phyloP scores from a whole-genome alignment of 768 basidiomycete species.

The Mycena vitilis region DNA sequence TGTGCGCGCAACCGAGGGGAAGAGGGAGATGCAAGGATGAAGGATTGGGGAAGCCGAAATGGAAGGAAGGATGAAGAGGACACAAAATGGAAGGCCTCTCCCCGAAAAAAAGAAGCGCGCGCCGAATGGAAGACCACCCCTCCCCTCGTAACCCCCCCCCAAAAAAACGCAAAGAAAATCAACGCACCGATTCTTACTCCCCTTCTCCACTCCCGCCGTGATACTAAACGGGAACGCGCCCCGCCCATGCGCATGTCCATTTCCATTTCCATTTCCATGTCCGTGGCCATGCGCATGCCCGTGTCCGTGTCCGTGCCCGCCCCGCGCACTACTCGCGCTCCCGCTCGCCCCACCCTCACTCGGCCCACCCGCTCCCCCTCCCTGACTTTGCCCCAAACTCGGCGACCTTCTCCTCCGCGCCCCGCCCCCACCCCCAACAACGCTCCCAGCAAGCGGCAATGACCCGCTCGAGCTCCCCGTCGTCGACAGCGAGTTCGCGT shows the following conservation, averaged over 20 bases:
- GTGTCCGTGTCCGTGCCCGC: neutral
- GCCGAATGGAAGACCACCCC: too few species aligned
- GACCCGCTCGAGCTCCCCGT: constrained; percentile 8
- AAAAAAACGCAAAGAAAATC: neutral
- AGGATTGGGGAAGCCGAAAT: too few species aligned
- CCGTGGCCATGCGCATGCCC: neutral
- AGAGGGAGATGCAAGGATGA: too few species aligned
- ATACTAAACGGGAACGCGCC: constrained; percentile 86
- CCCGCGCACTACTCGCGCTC: neutral
- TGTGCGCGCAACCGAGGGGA: too few species aligned
- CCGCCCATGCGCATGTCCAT: constrained; percentile 4
- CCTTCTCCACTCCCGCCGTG: constrained; percentile 95
- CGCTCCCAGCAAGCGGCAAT: too few species aligned
- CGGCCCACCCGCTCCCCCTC: too few species aligned
- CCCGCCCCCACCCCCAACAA: too few species aligned
- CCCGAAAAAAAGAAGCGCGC: too few species aligned
- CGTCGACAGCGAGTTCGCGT: constrained; percentile 1
- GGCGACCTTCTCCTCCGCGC: too few species aligned
- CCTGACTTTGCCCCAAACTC: too few species aligned
- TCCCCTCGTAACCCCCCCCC: neutral
- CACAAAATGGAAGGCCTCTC: too few species aligned
- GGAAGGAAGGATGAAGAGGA: neutral
- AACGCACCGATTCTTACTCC: constrained; percentile 86
- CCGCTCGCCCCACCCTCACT: neutral
- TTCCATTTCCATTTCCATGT: neutral